Evolutionary conservation across 371 early-diverging fungal species (phyloP).

Genomic region (Apophysomyces sp.): DNA sequence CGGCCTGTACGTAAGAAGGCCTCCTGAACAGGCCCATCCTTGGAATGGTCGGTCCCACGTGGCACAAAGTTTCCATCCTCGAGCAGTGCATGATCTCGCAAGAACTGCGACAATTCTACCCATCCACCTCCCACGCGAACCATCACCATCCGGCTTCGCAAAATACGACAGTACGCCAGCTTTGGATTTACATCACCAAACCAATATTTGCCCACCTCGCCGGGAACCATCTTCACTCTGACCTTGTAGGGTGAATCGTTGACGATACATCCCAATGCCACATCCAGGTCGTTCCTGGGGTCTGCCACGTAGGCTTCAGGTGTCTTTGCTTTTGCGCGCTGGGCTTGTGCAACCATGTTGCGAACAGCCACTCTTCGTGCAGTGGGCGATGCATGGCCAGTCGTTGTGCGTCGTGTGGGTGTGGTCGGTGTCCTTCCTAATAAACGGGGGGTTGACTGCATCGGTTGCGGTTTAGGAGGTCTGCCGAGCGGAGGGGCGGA

Average conservation of each 20-base stretch:
- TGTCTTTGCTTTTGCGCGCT: conserved; percentile 5
- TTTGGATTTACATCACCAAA: conserved; percentile 72
- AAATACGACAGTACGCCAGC: conserved; percentile 68
- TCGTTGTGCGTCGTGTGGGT: neutral
- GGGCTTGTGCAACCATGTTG: neutral
- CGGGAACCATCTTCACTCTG: conserved; percentile 48
- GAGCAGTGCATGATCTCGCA: conserved; percentile 42
- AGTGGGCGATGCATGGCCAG: neutral
- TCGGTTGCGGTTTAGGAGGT: conserved; percentile 24
- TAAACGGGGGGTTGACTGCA: conserved; percentile 32
- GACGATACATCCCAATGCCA: conserved; percentile 66
- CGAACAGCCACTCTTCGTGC: neutral
- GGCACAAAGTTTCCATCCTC: conserved; percentile 20
- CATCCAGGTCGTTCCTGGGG: conserved; percentile 65
- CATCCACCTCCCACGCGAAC: conserved; percentile 80
- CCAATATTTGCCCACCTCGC: conserved; percentile 69
- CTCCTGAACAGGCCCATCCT: conserved; percentile 11
- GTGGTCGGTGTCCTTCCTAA: conserved; percentile 4
- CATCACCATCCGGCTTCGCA: conserved; percentile 71
- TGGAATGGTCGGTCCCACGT: neutral
- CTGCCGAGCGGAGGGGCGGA: conserved; percentile 24
- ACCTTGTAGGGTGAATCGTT: conserved; percentile 51
- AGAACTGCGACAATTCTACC: conserved; percentile 66
- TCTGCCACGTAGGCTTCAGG: conserved; percentile 59
- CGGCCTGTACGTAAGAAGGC: conserved; percentile 22